Evolutionary conservation across 345 rosid species (phyloP).

Genomic region (Fremontodendron californicum): DNA sequence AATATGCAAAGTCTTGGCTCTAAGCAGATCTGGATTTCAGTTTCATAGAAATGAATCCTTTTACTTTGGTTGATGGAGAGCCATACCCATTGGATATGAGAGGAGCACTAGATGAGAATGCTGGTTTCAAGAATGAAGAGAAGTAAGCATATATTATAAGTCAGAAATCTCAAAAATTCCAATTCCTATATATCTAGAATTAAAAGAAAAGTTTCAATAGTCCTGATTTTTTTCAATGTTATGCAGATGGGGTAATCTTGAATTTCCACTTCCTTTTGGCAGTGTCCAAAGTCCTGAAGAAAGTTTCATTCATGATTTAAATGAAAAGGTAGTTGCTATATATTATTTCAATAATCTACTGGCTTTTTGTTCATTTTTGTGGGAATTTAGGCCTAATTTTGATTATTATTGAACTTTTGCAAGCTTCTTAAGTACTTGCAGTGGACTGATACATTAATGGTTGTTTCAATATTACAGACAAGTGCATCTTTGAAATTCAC

Average conservation of each 20-base stretch:
- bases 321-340: constrained; percentile 54
- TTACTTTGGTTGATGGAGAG: constrained; percentile 71
- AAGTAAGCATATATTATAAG: constrained; percentile 40
- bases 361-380: background rate
- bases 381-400: background rate
- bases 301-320: constrained; percentile 67
- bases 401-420: background rate
- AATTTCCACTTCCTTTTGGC: constrained; percentile 90
- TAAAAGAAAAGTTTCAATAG: background rate
- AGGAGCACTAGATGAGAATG: constrained; percentile 90
- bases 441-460: background rate
- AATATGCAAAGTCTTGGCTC: background rate
- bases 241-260: constrained; percentile 72
- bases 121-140: constrained; percentile 82
- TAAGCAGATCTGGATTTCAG: constrained; percentile 82
- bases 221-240: background rate
- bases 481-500: constrained; percentile 93
- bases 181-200: background rate
- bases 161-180: background rate
- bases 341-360: background rate
- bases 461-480: constrained; percentile 43
- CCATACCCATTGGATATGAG: constrained; percentile 94
- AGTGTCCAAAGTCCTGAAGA: constrained; percentile 74
- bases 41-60: constrained; percentile 78
- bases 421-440: background rate